Evolutionary conservation across 441 rosid species (phyloP).

Genomic region (Populus trichocarpa): DNA sequence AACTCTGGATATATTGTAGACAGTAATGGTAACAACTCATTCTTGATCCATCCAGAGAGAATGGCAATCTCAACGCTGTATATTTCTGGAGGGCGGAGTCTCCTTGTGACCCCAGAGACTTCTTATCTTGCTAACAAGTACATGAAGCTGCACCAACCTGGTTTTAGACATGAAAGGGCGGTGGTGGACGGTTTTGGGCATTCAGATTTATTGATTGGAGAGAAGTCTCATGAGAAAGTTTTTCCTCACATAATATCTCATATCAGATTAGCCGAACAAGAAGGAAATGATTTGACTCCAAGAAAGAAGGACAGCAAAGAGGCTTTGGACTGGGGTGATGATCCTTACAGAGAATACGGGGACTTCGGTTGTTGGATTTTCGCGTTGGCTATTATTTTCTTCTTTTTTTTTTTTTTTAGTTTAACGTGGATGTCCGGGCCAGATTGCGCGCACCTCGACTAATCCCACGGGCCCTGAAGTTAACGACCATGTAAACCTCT

Average conservation of each 20-base stretch:
- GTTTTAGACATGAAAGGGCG: conserved; percentile 40
- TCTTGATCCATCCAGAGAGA: conserved; percentile 47
- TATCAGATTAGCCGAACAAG: conserved; percentile 30
- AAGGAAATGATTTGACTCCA: conserved; percentile 6
- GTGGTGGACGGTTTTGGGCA: conserved; percentile 49
- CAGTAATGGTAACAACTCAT: conserved; percentile 33
- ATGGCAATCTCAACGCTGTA: conserved; percentile 38
- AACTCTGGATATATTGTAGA: conserved; percentile 37
- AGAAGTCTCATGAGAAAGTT: conserved; percentile 33
- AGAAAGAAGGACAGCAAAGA: conserved; percentile 7
- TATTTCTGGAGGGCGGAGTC: conserved; percentile 28
- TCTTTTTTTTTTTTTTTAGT: no score
- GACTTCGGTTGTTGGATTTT: conserved; percentile 23
- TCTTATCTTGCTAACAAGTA: conserved; percentile 43
- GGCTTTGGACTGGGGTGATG: conserved; percentile 11
- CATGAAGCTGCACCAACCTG: conserved; percentile 43
- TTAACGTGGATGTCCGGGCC: no score
- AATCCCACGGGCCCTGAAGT: no score
- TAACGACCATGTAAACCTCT: no score
- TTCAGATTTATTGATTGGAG: conserved; percentile 42
- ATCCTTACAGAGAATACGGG: conserved; percentile 6
- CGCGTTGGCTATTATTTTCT: neutral
- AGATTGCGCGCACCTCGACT: no score
- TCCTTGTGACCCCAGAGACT: conserved; percentile 41
- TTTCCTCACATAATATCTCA: conserved; percentile 37